Evolutionary conservation across 192 early-diverging fungal genomes (phyloP), one percentile per base, ranked within the genome.

Genomic region (Mortierella claussenii): DNA sequence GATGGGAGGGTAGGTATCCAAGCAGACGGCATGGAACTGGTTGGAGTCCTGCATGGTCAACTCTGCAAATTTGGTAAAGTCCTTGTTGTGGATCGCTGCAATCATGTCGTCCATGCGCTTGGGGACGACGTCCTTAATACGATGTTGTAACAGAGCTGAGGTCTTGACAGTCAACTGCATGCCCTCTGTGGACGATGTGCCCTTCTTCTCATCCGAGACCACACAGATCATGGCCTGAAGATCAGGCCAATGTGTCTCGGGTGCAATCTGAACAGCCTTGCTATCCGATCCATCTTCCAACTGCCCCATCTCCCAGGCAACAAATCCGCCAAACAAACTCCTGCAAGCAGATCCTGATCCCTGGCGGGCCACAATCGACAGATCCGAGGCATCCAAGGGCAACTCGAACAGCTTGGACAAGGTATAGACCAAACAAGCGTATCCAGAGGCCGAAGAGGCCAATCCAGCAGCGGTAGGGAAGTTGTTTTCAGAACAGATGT

Each of bases 401-500:
- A 97, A 83, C 37, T 93, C 81, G 62, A 87, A 95, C 54, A 95
- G 81, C 60, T 88, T 59, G 21, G 90, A 85, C 46, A 98, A 79
- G 0, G 94, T 91, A 53, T 89, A 95, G 28, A 96, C 94, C 51
- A 99, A 83, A 64, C 93, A 94, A 27, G 98, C 97, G 37, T 96
- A 96, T 6, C 98, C 98, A 26, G 94, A 94, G 13, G 98, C 98
- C 10, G 94, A 96, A 46, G 97, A 98, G 9, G 98, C 98, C 28
- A 99, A 85, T 9, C 98, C 98, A 1, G 98, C 98, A 24, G 98
- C 98, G 7, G 98, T 99, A 20, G 98, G 98, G 83, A 99, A 99
- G 84, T 98, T 99, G 89, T 99, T 99, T 63, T 92, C 93, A n/a
- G 96, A 98, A 73, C 90, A 92, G 44, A 99, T 89, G 65, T 94